These are phyloP conservation scores for Ophiocordyceps australis DNA, from an alignment of 2,329 filamentous ascomycete genomes.

Conservation along the genomic window DNA sequence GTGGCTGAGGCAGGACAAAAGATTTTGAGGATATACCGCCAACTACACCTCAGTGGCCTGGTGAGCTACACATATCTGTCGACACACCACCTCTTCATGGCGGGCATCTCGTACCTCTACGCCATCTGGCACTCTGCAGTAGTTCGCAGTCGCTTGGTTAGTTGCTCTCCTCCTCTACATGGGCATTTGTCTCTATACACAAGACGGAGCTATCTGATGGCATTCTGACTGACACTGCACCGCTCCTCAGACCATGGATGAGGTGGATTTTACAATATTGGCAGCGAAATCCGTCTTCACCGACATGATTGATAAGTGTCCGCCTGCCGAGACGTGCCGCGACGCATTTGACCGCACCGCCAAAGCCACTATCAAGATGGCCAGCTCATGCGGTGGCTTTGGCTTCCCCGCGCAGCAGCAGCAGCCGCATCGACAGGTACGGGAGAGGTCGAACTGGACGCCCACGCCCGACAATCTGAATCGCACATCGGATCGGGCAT, in stretches of 20 bases:
- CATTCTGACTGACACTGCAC: too few relatives aligned
- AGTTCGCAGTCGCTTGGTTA: conserved; percentile 69
- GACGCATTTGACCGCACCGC: conserved; percentile 92
- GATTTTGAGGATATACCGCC: conserved; percentile 76
- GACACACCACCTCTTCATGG: conserved; percentile 95
- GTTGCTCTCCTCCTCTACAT: conserved; percentile 16
- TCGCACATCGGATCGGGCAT: conserved; percentile 10
- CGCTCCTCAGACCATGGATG: conserved; percentile 53
- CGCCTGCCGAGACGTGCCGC: conserved; percentile 82
- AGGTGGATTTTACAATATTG: conserved; percentile 93
- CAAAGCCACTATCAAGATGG: conserved; percentile 92
- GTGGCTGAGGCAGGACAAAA: conserved; percentile 90
- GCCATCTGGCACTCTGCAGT: conserved; percentile 92
- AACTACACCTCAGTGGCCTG: conserved; percentile 70
- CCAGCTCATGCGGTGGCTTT: conserved; percentile 70
- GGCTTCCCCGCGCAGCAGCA: conserved; percentile 22
- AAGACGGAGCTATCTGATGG: not conserved
- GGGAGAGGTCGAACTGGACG: conserved; percentile 12
- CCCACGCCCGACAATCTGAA: conserved; percentile 8
- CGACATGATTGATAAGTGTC: conserved; percentile 86
- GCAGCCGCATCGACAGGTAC: conserved; percentile 9
- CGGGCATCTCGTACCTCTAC: conserved; percentile 88
- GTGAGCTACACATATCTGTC: conserved; percentile 95
- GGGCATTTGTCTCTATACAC: not conserved
- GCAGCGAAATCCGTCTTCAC: conserved; percentile 84